Base-by-base conservation (phyloP, 352 stramenopile species). In the Phytophthora sp. region DNA sequence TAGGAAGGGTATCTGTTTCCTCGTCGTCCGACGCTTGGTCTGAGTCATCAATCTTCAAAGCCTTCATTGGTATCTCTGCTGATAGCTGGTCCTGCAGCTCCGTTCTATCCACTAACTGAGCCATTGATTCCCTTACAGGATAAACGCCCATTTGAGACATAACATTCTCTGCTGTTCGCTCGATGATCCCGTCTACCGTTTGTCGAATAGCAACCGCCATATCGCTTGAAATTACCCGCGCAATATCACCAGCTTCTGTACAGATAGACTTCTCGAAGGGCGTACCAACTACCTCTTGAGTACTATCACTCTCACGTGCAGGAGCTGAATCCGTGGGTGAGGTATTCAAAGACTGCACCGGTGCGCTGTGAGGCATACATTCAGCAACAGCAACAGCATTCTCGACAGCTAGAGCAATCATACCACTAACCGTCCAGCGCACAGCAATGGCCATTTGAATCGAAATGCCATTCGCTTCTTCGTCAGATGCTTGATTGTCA, bases 381-480 rank as follows among this genome's bases (percentile, higher is more conserved):
- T n/a, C n/a, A 35, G 44, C 57, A 17, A 54, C 51, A 21, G 48
- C 20, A n/a, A 78, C 50, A 11, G 67, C 53, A 24, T 76, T 73
- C 27, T 79, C 67, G 15, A 79, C 63, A 24, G 68, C 71, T 7
- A 83, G 37, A n/a, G 67, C 64, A 35, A 86, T 69, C 37, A 86
- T 71, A 2, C 64, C 72, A 28, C 72, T 70, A 11, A 86, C 69
- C 10, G 71, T 71, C 49, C 58, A 73, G 34, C 71, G 62, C 35
- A 83, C 75, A 17, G 77, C 74, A 45, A 83, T 77, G n/a, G 66
- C 71, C 72, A 77, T 83, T 54, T 72, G 63, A 46, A 86, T 71
- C 21, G 65, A 69, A 5, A 78, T 41, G 2, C 52, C 58, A 4
- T 37, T 59, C 4, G 18, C 17, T 5, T 38, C 48, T 49, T 21